Conservation (phyloP, 768 basidiomycete species). For the Mycena galericulata region DNA sequence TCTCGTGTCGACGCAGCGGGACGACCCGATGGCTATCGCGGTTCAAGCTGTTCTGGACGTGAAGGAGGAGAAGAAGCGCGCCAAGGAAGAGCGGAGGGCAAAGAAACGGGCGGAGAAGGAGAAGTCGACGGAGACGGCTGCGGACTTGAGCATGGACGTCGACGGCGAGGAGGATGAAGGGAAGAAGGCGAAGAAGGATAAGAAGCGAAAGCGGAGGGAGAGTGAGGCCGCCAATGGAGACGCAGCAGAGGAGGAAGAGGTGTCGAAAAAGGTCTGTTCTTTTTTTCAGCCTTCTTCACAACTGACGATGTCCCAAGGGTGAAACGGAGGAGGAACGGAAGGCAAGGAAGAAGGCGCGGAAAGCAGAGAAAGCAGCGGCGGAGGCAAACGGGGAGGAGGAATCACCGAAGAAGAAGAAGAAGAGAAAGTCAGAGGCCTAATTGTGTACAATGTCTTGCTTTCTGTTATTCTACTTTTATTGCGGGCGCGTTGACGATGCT, state of each 20-base stretch:
- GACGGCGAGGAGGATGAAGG: conserved; percentile 47
- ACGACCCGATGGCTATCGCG: conserved; percentile 80
- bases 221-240: conserved; percentile 62
- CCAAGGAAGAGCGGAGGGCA: conserved; percentile 82
- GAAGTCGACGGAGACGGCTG: conserved; percentile 44
- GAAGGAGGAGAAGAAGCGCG: conserved; percentile 87
- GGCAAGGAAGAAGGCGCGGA: conserved; percentile 80
- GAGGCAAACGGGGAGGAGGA: conserved; percentile 53
- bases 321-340: conserved; percentile 91
- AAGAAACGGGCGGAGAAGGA: conserved; percentile 73
- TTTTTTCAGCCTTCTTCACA: conserved; percentile 12
- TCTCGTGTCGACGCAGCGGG: conserved; percentile 88
- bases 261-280: conserved; percentile 48
- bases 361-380: conserved; percentile 79
- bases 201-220: conserved; percentile 65
- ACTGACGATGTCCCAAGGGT: conserved; percentile 38
- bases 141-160: conserved; percentile 57
- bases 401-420: conserved; percentile 70
- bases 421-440: conserved; percentile 62
- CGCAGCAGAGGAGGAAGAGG: conserved; percentile 38
- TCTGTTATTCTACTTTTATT: conserved; percentile 33
- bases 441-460: conserved; percentile 32
- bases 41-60: conserved; percentile 82
- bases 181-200: conserved; percentile 44
- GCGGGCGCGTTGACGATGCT: background rate